These are phyloP conservation scores for Trichoderma sp. DNA, from an alignment of 2,329 filamentous ascomycete species.

Conservation along the genomic window DNA sequence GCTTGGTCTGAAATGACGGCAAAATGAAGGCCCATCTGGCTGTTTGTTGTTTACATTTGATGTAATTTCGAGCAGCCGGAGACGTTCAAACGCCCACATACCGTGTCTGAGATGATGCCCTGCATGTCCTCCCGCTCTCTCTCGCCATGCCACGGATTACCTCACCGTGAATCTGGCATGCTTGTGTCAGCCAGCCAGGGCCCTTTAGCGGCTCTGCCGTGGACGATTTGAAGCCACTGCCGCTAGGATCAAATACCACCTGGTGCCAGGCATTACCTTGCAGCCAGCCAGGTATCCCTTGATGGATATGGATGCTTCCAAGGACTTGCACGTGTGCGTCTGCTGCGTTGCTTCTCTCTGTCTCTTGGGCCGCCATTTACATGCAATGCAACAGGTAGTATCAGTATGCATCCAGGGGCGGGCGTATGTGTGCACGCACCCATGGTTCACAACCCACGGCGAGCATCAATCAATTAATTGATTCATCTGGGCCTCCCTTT, in stretches of 20 bases:
- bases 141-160: not conserved
- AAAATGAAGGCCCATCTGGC: not conserved
- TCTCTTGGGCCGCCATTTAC: not conserved
- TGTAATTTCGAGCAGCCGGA: not conserved
- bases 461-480: not conserved
- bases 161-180: not conserved
- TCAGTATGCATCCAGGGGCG: not conserved
- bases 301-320: not conserved
- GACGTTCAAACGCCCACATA: not conserved
- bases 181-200: not conserved
- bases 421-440: not conserved
- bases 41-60: not conserved
- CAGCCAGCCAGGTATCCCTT: not conserved
- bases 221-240: not conserved
- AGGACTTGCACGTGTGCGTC: not conserved
- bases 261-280: not conserved
- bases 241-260: not conserved
- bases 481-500: not conserved
- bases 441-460: conserved; percentile 2
- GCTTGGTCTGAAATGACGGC: not conserved
- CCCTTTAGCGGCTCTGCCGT: not conserved
- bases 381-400: not conserved
- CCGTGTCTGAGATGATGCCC: not conserved
- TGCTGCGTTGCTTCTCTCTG: not conserved
- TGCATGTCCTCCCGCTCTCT: not conserved